Percentiles rank a stretch among this genome's conserved stretches.
Evolutionary conservation across 2,329 filamentous ascomycete genomes (phyloP).

Genomic region (Graphium sp.): DNA sequence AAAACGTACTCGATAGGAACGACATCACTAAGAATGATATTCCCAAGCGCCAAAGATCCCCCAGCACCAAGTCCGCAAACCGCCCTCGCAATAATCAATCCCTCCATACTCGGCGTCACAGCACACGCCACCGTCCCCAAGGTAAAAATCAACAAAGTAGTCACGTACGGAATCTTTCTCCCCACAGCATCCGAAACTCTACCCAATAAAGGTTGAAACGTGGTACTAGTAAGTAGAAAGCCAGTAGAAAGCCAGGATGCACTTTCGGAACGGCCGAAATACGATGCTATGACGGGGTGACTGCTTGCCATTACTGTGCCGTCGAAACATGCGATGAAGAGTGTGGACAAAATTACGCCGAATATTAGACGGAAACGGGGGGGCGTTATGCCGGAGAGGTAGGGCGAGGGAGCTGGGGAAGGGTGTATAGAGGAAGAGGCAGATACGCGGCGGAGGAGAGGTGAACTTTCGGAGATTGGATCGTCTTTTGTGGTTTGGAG

Average conservation of each 20-base stretch:
- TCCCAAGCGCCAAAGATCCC: constrained; percentile 50
- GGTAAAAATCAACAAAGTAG: constrained; percentile 44
- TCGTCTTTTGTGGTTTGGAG: no score
- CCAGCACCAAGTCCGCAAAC: constrained; percentile 60
- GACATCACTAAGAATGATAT: constrained; percentile 56
- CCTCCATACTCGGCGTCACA: constrained; percentile 46
- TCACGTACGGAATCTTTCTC: constrained; percentile 48
- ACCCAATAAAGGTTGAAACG: constrained; percentile 59
- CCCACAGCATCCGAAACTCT: constrained; percentile 60
- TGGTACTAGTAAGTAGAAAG: constrained; percentile 61
- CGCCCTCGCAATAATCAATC: constrained; percentile 54
- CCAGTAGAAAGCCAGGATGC: constrained; percentile 73
- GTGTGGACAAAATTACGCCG: constrained; percentile 35
- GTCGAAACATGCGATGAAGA: constrained; percentile 52
- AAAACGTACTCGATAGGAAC: constrained; percentile 49
- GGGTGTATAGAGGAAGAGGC: no score
- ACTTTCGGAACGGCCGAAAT: constrained; percentile 61
- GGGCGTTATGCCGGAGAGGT: constrained; percentile 26
- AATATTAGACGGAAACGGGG: constrained; percentile 48
- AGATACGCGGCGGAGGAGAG: no score
- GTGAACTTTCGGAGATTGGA: no score
- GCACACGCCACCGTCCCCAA: constrained; percentile 54
- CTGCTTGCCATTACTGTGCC: constrained; percentile 67
- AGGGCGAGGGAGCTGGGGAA: no score
- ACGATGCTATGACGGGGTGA: constrained; percentile 67